Conservation (phyloP, 371 early-diverging fungal species). For the Mucor ambiguus region DNA sequence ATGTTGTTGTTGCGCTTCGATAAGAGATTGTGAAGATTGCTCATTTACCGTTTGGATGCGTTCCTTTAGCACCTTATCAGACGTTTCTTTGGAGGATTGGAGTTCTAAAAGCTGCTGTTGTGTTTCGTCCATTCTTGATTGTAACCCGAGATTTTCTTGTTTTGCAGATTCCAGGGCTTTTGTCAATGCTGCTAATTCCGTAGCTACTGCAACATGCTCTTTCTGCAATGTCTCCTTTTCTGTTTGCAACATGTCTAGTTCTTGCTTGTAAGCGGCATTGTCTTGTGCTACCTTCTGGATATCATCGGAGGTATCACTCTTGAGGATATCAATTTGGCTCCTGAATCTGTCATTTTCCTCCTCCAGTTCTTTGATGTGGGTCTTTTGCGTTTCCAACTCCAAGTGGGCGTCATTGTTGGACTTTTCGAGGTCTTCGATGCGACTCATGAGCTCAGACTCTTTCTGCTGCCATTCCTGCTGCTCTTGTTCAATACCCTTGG, state of each 20-base stretch:
- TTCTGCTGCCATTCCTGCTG: background rate
- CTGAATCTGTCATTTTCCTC: background rate
- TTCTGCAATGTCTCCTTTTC: background rate
- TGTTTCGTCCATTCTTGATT: background rate
- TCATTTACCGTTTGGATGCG: conserved; percentile 9
- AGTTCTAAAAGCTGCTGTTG: conserved; percentile 6
- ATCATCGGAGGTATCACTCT: conserved; percentile 8
- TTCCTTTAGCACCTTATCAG: conserved; percentile 8
- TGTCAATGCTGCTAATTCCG: conserved; percentile 2
- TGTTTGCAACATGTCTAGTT: background rate
- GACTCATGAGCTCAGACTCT: background rate
- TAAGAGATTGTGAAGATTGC: conserved; percentile 9
- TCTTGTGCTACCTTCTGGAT: conserved; percentile 15
- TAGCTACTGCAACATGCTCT: background rate
- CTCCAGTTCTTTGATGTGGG: conserved; percentile 3
- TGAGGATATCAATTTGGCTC: conserved; percentile 10
- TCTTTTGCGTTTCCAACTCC: background rate
- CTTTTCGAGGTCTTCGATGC: background rate
- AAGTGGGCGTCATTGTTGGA: background rate
- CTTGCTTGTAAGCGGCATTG: background rate
- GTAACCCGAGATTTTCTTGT: conserved; percentile 8
- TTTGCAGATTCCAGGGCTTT: conserved; percentile 4
- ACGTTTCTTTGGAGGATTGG: conserved; percentile 4
- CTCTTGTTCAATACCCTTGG: background rate
- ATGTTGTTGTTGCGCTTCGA: background rate